phyloP scores from a whole-genome alignment of 2,329 filamentous ascomycete genomes.

The Exophiala spinifera region DNA sequence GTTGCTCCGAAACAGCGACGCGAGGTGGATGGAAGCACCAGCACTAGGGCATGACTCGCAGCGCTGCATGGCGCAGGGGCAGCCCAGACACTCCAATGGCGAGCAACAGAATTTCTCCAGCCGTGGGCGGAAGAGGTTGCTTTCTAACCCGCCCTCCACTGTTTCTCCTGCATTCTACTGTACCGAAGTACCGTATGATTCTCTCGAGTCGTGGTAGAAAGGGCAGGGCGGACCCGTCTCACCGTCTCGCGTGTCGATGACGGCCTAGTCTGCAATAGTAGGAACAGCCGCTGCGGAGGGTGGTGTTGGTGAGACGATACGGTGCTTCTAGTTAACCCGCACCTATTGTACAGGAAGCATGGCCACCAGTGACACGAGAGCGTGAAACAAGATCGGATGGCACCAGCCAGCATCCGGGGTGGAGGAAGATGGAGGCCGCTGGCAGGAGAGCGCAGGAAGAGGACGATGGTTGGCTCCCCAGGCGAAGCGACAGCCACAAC shows the following conservation, averaged over 20 bases:
- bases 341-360: neutral
- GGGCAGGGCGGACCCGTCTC: neutral
- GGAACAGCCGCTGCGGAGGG: neutral
- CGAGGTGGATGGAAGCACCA: slow-evolving; percentile 1
- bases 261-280: slow-evolving; percentile 1
- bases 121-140: neutral
- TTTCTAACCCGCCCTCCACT: neutral
- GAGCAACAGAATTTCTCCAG: neutral
- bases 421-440: slow-evolving; percentile 8
- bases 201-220: too few relatives aligned
- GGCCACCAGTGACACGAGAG: slow-evolving; percentile 12
- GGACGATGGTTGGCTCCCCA: slow-evolving; percentile 7
- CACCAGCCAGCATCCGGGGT: slow-evolving; percentile 13
- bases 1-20: slow-evolving; percentile 16
- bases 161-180: neutral
- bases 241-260: neutral
- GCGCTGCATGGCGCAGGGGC: slow-evolving; percentile 26
- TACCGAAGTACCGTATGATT: too few relatives aligned
- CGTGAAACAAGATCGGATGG: slow-evolving; percentile 9
- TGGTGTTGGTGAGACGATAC: slow-evolving; percentile 10
- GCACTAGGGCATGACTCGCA: slow-evolving; percentile 25
- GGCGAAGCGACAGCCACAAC: too few relatives aligned
- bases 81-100: slow-evolving; percentile 13
- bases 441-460: too few relatives aligned
- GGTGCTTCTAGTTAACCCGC: neutral